Conservation (phyloP, 805 yeast genomes). For the Kodamaea nitidulidarum region DNA sequence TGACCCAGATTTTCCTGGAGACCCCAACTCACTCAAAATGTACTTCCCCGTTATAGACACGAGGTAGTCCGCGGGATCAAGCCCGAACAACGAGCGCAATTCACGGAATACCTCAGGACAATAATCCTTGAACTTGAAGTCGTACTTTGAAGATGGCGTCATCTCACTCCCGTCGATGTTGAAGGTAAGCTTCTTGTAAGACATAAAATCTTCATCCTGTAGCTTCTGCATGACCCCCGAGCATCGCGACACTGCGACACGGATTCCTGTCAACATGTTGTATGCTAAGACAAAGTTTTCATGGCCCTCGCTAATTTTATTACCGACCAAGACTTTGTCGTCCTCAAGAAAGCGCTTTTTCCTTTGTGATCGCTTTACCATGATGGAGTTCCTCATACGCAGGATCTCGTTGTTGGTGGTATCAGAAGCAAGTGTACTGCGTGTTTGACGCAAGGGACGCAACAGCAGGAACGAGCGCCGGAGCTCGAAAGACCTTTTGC, state of each 20-base stretch:
- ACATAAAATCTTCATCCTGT: constrained; percentile 63
- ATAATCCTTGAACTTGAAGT: constrained; percentile 95
- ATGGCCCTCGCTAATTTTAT: constrained; percentile 87
- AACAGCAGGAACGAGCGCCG: constrained; percentile 8
- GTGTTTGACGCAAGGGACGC: constrained; percentile 7
- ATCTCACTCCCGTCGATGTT: constrained; percentile 82
- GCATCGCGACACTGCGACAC: constrained; percentile 90
- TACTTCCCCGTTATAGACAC: constrained; percentile 91
- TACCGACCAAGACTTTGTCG: constrained; percentile 65
- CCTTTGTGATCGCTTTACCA: constrained; percentile 41
- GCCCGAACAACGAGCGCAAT: constrained; percentile 69
- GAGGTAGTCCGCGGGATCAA: constrained; percentile 94
- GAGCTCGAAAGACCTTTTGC: constrained; percentile 5
- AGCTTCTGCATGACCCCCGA: constrained; percentile 79
- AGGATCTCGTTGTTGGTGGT: constrained; percentile 41
- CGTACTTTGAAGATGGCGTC: constrained; percentile 92
- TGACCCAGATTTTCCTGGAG: constrained; percentile 96
- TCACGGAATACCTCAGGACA: constrained; percentile 92
- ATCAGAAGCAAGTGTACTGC: constrained; percentile 22
- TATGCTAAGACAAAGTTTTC: constrained; percentile 91
- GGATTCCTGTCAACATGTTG: constrained; percentile 94
- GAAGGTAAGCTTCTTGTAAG: constrained; percentile 78
- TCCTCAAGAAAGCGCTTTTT: constrained; percentile 44
- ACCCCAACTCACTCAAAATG: constrained; percentile 83
- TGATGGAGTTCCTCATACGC: constrained; percentile 47